Evolutionary conservation across 306 rosid genomes (phyloP), one percentile per base, ranked within the genome.

Genomic region (Trifolium subterraneum): DNA sequence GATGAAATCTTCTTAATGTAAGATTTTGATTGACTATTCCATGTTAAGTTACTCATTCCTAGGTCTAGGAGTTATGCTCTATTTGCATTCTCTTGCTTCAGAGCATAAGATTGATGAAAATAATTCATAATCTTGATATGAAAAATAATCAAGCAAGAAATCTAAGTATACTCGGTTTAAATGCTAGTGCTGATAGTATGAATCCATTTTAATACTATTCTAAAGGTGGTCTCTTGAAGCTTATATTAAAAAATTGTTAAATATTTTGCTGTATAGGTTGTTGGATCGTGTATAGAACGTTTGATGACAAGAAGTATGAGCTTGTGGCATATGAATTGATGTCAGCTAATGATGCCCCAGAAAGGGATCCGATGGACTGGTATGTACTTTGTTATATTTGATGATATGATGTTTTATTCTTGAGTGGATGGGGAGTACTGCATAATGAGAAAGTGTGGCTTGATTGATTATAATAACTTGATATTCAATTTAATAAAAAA

Each of bases 321-420:
- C 95, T 94, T 48, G 88, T 61, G 55, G 97, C 93, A n/a, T 94
- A 94, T 70, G 97, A 94, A 78, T 75, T 94, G 68, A 90, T 87
- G 97, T 89, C 98, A 2, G 98, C 98, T 80, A 87, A 89, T 70
- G 97, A 91, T 81, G 98, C 88, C 64, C 95, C 97, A 20, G 96
- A 91, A 87, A 88, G 98, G 87, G 98, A 94, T 88, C 98, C 98
- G 25, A 94, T 86, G 96, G 86, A 90, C 73, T 94, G 98, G 98
- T 94, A 87, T 4, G 78, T 47, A 72, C 59, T 77, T 52, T 14
- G 7, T 39, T 47, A 70, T 50, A 55, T 80, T 68, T 41, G 8
- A 48, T 74, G 25, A 64, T 54, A 54, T 11, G 22, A 64, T 74
- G 42, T 10, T 27, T 36, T 29, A 12, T 45, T 51, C 54, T 25